Conservation (phyloP, 768 basidiomycete genomes). For the Pulveroboletus sp. region DNA sequence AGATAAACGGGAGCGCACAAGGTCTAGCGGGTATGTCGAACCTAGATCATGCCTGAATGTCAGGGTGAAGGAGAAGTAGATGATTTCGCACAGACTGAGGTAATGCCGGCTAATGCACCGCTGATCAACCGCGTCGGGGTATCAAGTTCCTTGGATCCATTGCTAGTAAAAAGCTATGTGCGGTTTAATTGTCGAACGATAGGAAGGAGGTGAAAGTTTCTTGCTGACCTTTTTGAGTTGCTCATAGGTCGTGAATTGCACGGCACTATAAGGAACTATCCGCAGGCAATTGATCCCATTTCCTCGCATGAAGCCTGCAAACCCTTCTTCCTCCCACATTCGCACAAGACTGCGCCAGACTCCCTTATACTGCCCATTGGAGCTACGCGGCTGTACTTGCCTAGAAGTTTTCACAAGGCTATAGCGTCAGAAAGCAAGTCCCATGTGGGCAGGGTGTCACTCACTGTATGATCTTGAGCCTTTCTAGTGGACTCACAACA, state of each 20-base stretch:
- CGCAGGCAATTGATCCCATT: constrained; percentile 89
- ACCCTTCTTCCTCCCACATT: constrained; percentile 91
- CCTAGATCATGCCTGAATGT: constrained; percentile 37
- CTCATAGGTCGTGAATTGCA: constrained; percentile 87
- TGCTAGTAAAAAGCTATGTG: constrained; percentile 59
- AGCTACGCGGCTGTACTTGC: constrained; percentile 79
- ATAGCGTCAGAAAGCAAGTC: constrained; percentile 1
- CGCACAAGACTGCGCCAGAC: constrained; percentile 80
- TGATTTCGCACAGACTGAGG: constrained; percentile 76
- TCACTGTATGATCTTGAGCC: constrained; percentile 95
- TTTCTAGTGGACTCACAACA: constrained; percentile 86
- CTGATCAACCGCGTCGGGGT: constrained; percentile 82
- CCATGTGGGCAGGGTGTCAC: constrained; percentile 26
- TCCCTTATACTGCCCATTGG: constrained; percentile 69
- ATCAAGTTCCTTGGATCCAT: constrained; percentile 73
- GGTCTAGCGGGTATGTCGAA: constrained; percentile 88
- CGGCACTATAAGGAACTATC: constrained; percentile 90
- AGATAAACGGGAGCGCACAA: constrained; percentile 86
- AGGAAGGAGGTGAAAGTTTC: neutral
- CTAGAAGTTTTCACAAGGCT: constrained; percentile 35
- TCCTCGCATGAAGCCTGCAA: constrained; percentile 89
- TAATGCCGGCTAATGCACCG: constrained; percentile 90
- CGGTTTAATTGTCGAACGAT: constrained; percentile 26
- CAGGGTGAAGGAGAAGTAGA: constrained; percentile 4
- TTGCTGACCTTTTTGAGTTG: constrained; percentile 74